These are phyloP conservation scores for Solanum sejunctum DNA, from an alignment of 257 asterid genomes.

Conservation along the genomic window DNA sequence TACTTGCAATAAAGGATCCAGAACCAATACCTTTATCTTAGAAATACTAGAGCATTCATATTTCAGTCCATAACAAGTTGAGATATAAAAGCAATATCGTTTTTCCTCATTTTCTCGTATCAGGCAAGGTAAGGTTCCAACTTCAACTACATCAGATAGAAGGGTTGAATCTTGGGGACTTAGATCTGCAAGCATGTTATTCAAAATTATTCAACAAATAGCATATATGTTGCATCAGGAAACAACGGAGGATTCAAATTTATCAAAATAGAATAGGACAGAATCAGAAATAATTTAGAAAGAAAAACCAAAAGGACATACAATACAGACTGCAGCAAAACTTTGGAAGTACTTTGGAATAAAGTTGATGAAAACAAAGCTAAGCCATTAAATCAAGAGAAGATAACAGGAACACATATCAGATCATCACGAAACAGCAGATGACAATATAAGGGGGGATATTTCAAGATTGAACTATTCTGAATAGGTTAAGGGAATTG, in stretches of 20 bases:
- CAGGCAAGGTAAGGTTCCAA: constrained; percentile 56
- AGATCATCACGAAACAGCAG: not conserved
- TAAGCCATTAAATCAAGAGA: not conserved
- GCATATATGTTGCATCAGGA: not conserved
- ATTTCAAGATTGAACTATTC: not conserved
- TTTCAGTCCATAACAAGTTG: constrained; percentile 79
- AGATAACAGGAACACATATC: not conserved
- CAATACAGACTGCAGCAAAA: not conserved
- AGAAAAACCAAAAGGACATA: not conserved
- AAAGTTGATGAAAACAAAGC: not conserved
- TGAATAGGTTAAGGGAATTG: not conserved
- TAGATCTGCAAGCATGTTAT: constrained; percentile 42
- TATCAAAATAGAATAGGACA: not conserved
- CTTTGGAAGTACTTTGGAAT: not conserved
- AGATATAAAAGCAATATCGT: constrained; percentile 63
- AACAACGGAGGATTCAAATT: not conserved
- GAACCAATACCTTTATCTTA: constrained; percentile 47
- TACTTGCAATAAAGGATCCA: not conserved
- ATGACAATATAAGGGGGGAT: not conserved
- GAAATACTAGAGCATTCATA: constrained; percentile 87
- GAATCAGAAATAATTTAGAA: not conserved
- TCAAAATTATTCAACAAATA: not conserved
- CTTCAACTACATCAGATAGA: constrained; percentile 69
- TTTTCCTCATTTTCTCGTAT: constrained; percentile 57
- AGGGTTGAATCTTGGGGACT: constrained; percentile 92